phyloP scores from a whole-genome alignment of 2,329 filamentous ascomycete genomes.

The Clarireedia homoeocarpa region DNA sequence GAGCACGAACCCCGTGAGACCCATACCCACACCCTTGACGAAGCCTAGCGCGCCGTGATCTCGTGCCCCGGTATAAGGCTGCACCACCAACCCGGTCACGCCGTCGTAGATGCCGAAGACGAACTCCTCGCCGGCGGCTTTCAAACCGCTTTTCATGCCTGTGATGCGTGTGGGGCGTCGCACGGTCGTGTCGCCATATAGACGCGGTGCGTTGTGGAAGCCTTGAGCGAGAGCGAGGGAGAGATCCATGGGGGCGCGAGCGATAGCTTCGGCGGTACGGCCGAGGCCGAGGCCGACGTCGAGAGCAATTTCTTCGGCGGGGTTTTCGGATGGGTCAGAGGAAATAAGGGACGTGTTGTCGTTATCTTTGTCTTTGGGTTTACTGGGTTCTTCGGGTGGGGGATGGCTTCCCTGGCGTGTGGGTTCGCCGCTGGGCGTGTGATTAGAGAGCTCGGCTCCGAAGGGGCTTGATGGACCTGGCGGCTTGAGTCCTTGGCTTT shows the following conservation, averaged over 20 bases:
- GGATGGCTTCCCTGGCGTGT: slow-evolving; percentile 2
- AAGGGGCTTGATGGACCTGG: not conserved
- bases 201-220: slow-evolving; percentile 61
- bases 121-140: slow-evolving; percentile 51
- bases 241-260: slow-evolving; percentile 49
- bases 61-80: slow-evolving; percentile 48
- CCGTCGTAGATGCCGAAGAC: slow-evolving; percentile 58
- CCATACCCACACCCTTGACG: slow-evolving; percentile 7
- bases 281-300: slow-evolving; percentile 24
- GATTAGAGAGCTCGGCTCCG: not conserved
- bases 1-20: slow-evolving; percentile 5
- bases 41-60: not conserved
- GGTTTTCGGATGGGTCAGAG: slow-evolving; percentile 18
- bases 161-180: slow-evolving; percentile 55
- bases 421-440: slow-evolving; percentile 13
- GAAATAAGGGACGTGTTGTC: slow-evolving; percentile 13
- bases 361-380: not conserved
- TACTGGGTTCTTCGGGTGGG: not conserved
- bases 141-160: slow-evolving; percentile 47
- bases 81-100: slow-evolving; percentile 52
- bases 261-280: slow-evolving; percentile 23
- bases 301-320: slow-evolving; percentile 20
- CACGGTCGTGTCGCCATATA: slow-evolving; percentile 65
- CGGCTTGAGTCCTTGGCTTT: not conserved
- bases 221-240: slow-evolving; percentile 51